Evolutionary conservation across 306 rosid species (phyloP), one percentile per base, ranked within the genome.

Genomic region (Adenanthera pavonina): DNA sequence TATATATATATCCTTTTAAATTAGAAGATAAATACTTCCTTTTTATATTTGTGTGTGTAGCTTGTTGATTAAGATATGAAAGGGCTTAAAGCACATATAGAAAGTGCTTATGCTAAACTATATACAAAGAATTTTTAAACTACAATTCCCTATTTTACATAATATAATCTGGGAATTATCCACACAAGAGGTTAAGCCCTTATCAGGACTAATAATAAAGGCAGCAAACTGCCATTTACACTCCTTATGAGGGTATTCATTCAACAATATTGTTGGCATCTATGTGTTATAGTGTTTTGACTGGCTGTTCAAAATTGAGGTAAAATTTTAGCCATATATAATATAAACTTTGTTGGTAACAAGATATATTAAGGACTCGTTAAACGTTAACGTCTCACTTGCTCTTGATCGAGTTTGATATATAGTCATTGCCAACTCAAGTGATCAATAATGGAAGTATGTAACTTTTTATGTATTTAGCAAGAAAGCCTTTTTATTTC

Each of bases 11-110:
- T 60, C 15, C 16, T 30, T 11, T 33, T 33, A 61, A 61, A 30
- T 33, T 61, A 1, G 17, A 61, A 2, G n/a, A 59, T 3, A 57
- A 59, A 30, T 15, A 7, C 8, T 56, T 0, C 19, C 8, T 43
- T n/a, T 56, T 54, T n/a, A n/a, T n/a, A 52, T 52, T 9, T 11
- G 13, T 10, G 25, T 46, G 10, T 61, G 62, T 40, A 49, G 65
- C 85, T 85, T 85, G 79, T 8, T 67, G 73, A 51, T 72, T 73
- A 77, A 85, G 80, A 78, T 69, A 85, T 35, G 60, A 54, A 78
- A 51, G 34, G 41, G 68, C 68, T 12, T 33, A 49, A 38, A 69
- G 64, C 51, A 30, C 40, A 25, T 12, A 66, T 41, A 33, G 8
- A 57, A 25, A 60, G 3, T 33, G 43, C 35, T 66, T 65, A 52